A percentile compares a stretch with the other conserved stretches of the same genome.
phyloP scores from a whole-genome alignment of 2,329 filamentous ascomycete species.

The Sporothrix variecibatus region DNA sequence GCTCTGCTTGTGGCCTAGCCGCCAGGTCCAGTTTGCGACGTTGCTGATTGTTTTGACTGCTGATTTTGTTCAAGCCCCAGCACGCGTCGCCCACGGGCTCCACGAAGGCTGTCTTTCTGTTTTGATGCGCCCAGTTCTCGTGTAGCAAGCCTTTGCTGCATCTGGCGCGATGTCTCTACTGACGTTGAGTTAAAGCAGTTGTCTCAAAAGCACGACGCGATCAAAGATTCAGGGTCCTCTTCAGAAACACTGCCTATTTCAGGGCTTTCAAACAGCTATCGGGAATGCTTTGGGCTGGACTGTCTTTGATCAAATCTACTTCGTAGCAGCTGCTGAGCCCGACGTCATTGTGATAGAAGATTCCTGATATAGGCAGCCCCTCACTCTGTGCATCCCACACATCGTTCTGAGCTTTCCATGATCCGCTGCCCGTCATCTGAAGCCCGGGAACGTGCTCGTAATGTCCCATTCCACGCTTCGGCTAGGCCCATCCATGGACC shows the following conservation, averaged over 20 bases:
- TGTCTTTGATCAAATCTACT: background rate
- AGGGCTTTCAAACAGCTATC: background rate
- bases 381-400: background rate
- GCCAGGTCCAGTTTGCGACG: background rate
- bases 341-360: background rate
- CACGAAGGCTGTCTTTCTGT: background rate
- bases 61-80: background rate
- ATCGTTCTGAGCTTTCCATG: background rate
- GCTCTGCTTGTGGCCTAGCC: conserved; percentile 2
- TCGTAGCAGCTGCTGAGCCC: background rate
- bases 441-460: background rate
- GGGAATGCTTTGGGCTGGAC: background rate
- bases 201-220: background rate
- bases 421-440: background rate
- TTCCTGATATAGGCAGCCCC: background rate
- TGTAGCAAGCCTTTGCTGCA: background rate
- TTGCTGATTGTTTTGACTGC: background rate
- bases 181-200: background rate
- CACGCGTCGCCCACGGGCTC: background rate
- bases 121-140: background rate
- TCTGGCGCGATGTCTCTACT: background rate
- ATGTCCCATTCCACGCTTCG: background rate
- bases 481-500: background rate
- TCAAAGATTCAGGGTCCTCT: background rate
- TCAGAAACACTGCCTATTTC: background rate